These are phyloP conservation scores for Suillus americanus DNA, from an alignment of 768 basidiomycete genomes.

Conservation along the genomic window DNA sequence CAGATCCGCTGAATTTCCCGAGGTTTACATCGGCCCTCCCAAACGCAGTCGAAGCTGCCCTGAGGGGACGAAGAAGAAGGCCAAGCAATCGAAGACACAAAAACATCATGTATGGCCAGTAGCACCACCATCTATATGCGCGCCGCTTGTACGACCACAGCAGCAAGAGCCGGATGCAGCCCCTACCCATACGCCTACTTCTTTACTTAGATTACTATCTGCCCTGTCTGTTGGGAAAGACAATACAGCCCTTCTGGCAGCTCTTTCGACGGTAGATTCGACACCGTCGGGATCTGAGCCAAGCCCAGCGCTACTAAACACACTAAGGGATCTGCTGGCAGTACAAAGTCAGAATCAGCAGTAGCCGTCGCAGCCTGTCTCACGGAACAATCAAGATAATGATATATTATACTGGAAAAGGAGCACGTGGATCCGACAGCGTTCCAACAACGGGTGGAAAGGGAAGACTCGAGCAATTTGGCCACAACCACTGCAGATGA, in stretches of 20 bases:
- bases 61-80: conserved; percentile 1
- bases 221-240: conserved; percentile 20
- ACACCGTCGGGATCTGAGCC: conserved; percentile 18
- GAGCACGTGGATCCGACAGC: conserved; percentile 65
- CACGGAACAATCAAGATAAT: conserved; percentile 40
- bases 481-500: conserved; percentile 2
- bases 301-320: conserved; percentile 40
- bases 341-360: conserved; percentile 12
- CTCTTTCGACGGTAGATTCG: conserved; percentile 15
- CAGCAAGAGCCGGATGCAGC: conserved; percentile 7
- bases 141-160: conserved; percentile 20
- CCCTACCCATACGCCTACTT: conserved; percentile 5
- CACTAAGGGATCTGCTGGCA: conserved; percentile 49
- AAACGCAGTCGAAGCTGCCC: too few relatives aligned
- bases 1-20: conserved; percentile 32
- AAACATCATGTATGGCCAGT: conserved; percentile 15
- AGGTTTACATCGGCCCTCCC: conserved; percentile 37
- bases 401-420: conserved; percentile 67
- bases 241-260: conserved; percentile 15
- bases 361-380: conserved; percentile 13
- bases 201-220: conserved; percentile 30
- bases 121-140: conserved; percentile 25
- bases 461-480: conserved; percentile 16
- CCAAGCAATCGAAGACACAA: conserved; percentile 19
- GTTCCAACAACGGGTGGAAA: conserved; percentile 41